Evolutionary conservation across 768 basidiomycete genomes (phyloP), one percentile per base, ranked within the genome.

Genomic region (Amanita pseudoporphyria): DNA sequence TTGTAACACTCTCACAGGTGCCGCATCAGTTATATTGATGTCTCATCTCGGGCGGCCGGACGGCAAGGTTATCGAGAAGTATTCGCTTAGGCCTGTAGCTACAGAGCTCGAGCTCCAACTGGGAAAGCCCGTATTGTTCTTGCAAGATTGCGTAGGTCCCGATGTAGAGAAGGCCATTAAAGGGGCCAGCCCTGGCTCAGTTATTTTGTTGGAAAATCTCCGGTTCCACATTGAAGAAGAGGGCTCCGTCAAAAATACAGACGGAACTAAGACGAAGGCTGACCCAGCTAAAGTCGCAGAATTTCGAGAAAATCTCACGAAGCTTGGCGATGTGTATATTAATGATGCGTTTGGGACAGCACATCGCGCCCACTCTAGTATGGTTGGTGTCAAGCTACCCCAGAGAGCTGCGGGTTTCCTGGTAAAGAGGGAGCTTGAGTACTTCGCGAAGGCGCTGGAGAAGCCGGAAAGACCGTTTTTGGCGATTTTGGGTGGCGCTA

Each of bases 341-440:
- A 99, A 99, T 71, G 95, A 99, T 65, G 95, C 95, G 21, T 99
- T 99, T 63, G 95, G 95, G 43, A 99, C 95, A 39, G 95, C 94
- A 45, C 95, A 99, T 67, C 91, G 95, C 57, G 93, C 92, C 7
- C 95, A 99, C 67, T 97, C 95, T 0, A 93, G 89, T 60, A 97
- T 99, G 94, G 95, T 99, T 57, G 95, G 95, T 58, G 77, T 99
- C 59, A 81, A 95, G 64, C 77, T 98, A 14, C 82, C 85, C 6
- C 86, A 95, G 67, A 78, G 92, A 57, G 95, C 95, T 1, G 82
- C 95, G 28, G 95, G 95, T 21, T 93, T 96, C 75, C 78, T 99
- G 54, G 86, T 99, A 75, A 96, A 94, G 73, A 97, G 97, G 69
- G 95, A 99, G 67, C 82, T 99, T 58, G 94, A 97, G 59, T 99